Conservation (phyloP, 2,329 filamentous ascomycete genomes). For the Arthrinium puccinioides region DNA sequence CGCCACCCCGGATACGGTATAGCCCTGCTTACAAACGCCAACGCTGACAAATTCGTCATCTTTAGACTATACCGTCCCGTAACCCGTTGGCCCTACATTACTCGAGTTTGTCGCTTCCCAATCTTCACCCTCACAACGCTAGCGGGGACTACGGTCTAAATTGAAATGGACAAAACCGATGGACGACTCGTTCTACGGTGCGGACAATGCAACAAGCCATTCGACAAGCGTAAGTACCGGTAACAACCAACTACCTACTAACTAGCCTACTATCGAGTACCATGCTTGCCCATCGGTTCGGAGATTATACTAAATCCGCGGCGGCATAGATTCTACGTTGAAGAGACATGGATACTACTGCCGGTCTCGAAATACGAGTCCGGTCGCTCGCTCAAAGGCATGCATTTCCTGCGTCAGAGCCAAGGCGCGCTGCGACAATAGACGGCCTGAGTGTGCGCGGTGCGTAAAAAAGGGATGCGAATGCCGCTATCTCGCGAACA, state of each 20-base stretch:
- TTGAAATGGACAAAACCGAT: not conserved
- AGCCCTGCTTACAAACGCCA: too few relatives aligned
- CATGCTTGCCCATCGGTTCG: too few relatives aligned
- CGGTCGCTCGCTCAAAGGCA: constrained; percentile 20
- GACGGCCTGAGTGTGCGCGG: constrained; percentile 27
- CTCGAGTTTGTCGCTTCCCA: too few relatives aligned
- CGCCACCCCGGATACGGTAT: too few relatives aligned
- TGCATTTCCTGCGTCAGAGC: constrained; percentile 27
- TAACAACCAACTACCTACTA: constrained; percentile 1
- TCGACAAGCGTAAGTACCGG: constrained; percentile 27
- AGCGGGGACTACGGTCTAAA: not conserved
- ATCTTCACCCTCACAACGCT: too few relatives aligned
- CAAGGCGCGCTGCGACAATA: constrained; percentile 30
- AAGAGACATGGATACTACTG: constrained; percentile 38
- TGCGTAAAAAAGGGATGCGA: constrained; percentile 25
- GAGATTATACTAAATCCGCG: too few relatives aligned
- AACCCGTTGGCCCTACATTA: too few relatives aligned
- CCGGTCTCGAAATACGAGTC: constrained; percentile 25
- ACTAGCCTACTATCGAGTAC: too few relatives aligned
- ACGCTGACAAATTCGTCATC: too few relatives aligned
- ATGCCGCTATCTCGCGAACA: constrained; percentile 28
- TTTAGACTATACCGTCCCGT: too few relatives aligned
- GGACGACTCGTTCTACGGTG: constrained; percentile 23
- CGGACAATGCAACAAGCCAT: constrained; percentile 30
- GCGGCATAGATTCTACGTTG: constrained; percentile 31